Conservation (phyloP, 2,329 filamentous ascomycete species). For the Aureobasidium musti region DNA sequence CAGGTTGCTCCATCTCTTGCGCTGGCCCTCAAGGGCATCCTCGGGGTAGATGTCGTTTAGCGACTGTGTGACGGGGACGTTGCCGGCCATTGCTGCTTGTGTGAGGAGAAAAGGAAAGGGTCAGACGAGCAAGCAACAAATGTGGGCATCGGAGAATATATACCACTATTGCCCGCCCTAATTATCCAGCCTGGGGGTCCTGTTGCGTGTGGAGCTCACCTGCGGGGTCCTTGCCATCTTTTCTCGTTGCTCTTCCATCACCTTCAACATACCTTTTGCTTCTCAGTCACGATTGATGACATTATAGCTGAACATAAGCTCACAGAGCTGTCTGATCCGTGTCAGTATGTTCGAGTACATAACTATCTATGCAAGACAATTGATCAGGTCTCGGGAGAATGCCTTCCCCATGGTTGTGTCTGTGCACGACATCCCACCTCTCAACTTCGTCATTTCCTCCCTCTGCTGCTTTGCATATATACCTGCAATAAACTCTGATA, state of each 20-base stretch:
- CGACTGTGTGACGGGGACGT: constrained; percentile 72
- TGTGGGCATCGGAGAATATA: constrained; percentile 17
- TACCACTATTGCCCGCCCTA: constrained; percentile 4
- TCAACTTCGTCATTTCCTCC: constrained; percentile 5
- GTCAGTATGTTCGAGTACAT: not conserved
- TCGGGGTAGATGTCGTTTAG: constrained; percentile 81
- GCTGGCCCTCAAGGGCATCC: constrained; percentile 67
- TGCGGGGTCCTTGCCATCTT: constrained; percentile 46
- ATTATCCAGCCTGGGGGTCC: constrained; percentile 23
- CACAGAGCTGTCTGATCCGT: not conserved
- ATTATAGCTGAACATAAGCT: not conserved
- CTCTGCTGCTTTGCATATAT: not conserved
- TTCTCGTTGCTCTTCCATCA: constrained; percentile 64
- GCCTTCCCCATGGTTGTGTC: constrained; percentile 9
- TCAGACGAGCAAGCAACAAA: constrained; percentile 1
- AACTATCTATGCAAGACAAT: not conserved
- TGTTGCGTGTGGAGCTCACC: constrained; percentile 9
- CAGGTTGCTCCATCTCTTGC: constrained; percentile 72
- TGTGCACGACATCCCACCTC: constrained; percentile 6
- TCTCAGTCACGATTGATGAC: not conserved
- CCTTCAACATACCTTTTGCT: not conserved
- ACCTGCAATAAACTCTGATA: not conserved
- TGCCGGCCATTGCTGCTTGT: constrained; percentile 34
- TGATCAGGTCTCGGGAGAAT: not conserved
- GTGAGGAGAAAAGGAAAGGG: not conserved